Evolutionary conservation across 1,284 basidiomycete species (phyloP).

Genomic region (Rhodotorula mucilaginosa): DNA sequence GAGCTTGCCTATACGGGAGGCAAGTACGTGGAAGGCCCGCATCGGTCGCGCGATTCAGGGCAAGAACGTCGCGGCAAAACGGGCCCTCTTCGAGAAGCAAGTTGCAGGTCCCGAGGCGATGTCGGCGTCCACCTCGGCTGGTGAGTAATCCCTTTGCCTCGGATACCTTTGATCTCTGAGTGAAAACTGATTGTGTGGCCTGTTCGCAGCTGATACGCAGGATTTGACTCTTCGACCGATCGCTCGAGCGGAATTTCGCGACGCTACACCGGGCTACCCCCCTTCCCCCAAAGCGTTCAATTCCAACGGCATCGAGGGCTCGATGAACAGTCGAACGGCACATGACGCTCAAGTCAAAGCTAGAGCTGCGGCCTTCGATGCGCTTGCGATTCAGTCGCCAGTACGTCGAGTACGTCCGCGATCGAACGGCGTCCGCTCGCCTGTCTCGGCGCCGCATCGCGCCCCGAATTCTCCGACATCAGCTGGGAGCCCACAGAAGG

Average conservation of each 20-base stretch:
- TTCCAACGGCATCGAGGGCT: slow-evolving; percentile 6
- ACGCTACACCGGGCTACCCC: not conserved
- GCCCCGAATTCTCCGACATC: slow-evolving; percentile 20
- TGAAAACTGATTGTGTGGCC: no score
- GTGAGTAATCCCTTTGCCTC: not conserved
- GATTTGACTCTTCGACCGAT: no score
- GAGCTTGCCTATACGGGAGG: not conserved
- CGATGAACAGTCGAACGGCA: slow-evolving; percentile 1
- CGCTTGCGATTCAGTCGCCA: slow-evolving; percentile 2
- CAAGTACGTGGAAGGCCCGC: slow-evolving; percentile 7
- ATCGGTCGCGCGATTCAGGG: slow-evolving; percentile 14
- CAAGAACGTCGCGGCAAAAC: slow-evolving; percentile 18
- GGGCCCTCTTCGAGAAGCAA: slow-evolving; percentile 9
- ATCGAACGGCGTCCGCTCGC: slow-evolving; percentile 16
- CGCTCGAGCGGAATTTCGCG: no score
- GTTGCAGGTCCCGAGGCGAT: slow-evolving; percentile 1
- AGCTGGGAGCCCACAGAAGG: slow-evolving; percentile 31
- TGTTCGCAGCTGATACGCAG: no score
- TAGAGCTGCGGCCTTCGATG: slow-evolving; percentile 8
- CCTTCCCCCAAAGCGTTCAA: slow-evolving; percentile 26
- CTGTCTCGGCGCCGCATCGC: slow-evolving; percentile 20
- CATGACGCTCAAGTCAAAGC: slow-evolving; percentile 13
- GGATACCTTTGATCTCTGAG: no score
- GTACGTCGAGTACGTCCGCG: slow-evolving; percentile 11
- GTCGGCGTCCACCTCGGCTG: not conserved